Base-by-base conservation (phyloP, 495 filamentous ascomycete genomes). In the Penicillium bovifimosum region DNA sequence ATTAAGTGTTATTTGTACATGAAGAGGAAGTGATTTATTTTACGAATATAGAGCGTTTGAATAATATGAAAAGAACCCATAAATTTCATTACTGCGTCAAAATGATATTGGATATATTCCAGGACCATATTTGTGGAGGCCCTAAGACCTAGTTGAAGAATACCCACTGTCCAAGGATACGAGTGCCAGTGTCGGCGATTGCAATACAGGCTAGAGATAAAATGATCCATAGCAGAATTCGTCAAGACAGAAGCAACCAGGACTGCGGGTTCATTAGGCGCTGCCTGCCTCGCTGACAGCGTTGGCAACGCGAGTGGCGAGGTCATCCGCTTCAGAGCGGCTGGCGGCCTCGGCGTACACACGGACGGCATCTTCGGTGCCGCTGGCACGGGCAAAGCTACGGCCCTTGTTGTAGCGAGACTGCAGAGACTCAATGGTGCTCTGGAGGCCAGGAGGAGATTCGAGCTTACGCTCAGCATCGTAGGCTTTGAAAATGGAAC, bases 301-400 rank as follows among this genome's bases (percentile, higher is more conserved):
- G 40, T 80, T 79, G 5, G 87, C 84, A 29, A 96, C 88, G 55
- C 89, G 84, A 42, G 83, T 85, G 34, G 90, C 90, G 36, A 96
- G 78, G 63, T 95, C 90, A 61, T 93, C 89, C 0, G 88, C 87
- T 62, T 95, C 88, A 3, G 81, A 82, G 47, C 85, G 82, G 52
- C 85, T 91, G 6, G 87, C 90, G 13, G 93, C 93, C 70, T 98
- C 93, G n/a, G 91, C 91, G 68, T 98, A 98, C 18, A 98, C 91
- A 56, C 93, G 78, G 51, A 96, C 90, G 1, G 90, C 93, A 71
- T 98, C 93, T 70, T 98, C 93, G 1, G 93, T 98, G 32, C 93
- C 93, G 55, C 86, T 91, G 18, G 93, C 90, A 56, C 93, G 83
- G 24, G 90, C 93, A 67, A 98, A 98, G 38, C 86, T 82, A 38